phyloP scores from a whole-genome alignment of 1,284 basidiomycete species.

The Ustilago lituana region DNA sequence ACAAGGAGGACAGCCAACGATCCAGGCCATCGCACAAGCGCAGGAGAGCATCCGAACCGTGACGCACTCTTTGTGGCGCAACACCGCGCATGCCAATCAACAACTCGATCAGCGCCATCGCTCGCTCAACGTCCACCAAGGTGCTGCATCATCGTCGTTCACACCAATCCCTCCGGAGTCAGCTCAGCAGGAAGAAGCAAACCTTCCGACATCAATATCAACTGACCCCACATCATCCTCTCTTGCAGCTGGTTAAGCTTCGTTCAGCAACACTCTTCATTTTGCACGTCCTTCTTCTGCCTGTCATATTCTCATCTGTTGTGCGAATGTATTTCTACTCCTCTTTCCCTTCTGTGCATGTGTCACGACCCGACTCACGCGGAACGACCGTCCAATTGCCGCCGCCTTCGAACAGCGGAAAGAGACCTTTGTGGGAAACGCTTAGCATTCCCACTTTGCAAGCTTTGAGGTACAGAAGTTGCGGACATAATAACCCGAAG shows the following conservation, averaged over 20 bases:
- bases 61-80: constrained; percentile 23
- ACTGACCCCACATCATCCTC: neutral
- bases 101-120: constrained; percentile 10
- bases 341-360: neutral
- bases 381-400: neutral
- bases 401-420: too few species aligned
- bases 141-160: neutral
- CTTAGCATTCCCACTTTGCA: too few species aligned
- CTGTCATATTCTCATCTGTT: constrained; percentile 2
- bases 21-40: constrained; percentile 21
- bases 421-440: too few species aligned
- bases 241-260: neutral
- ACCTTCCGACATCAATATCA: neutral
- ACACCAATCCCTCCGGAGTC: neutral
- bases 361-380: constrained; percentile 1
- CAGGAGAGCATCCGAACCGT: constrained; percentile 10
- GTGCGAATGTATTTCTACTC: constrained; percentile 3
- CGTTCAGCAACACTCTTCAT: neutral
- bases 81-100: constrained; percentile 12
- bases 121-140: neutral
- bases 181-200: neutral
- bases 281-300: neutral
- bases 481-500: too few species aligned
- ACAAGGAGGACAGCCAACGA: constrained; percentile 13
- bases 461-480: too few species aligned